phyloP scores from a whole-genome alignment of 495 filamentous ascomycete genomes.

The Podospora fimiseda region DNA sequence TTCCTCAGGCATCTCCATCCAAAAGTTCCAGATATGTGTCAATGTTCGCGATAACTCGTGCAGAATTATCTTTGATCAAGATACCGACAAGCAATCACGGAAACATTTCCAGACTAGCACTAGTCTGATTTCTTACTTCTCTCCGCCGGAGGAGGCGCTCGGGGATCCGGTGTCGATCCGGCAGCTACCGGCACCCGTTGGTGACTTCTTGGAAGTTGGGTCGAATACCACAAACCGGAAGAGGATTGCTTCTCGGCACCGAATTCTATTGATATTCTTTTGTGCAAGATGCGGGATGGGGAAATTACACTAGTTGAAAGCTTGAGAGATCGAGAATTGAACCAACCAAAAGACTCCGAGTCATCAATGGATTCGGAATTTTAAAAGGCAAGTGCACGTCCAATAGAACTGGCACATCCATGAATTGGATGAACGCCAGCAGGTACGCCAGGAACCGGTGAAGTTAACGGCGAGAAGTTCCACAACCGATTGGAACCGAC shows the following conservation, averaged over 20 bases:
- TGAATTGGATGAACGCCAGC: not conserved
- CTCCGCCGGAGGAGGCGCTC: not conserved
- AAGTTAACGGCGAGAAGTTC: not conserved
- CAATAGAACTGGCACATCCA: not conserved
- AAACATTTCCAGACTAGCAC: not conserved
- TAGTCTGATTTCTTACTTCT: not conserved
- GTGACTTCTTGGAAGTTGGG: not conserved
- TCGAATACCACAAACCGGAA: not conserved
- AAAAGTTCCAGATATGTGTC: not conserved
- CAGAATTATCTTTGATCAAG: no score
- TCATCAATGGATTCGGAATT: not conserved
- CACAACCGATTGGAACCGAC: no score
- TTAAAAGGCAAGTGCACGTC: not conserved
- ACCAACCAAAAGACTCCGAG: not conserved
- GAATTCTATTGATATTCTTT: not conserved
- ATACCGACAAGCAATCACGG: no score
- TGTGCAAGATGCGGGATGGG: not conserved
- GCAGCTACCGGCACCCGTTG: conserved; percentile 6
- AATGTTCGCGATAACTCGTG: no score
- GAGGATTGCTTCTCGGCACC: not conserved
- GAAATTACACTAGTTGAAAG: not conserved
- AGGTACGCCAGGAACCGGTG: not conserved
- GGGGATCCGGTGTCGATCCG: conserved; percentile 2
- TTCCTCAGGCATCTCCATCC: not conserved
- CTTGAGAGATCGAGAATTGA: not conserved